phyloP scores from a whole-genome alignment of 1,139 yeast genomes.

The Taphrina populina region DNA sequence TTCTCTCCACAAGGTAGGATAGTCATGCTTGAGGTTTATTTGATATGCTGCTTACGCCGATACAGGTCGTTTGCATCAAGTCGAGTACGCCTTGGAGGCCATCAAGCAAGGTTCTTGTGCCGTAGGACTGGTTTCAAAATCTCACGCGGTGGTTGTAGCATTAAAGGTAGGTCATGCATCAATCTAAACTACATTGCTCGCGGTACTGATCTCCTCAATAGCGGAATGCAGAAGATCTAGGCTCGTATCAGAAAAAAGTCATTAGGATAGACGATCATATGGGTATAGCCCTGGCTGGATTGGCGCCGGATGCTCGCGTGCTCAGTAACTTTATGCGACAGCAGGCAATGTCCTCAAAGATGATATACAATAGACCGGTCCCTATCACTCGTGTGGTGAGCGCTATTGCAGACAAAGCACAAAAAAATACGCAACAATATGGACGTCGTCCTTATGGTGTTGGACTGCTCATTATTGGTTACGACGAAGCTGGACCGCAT shows the following conservation, averaged over 20 bases:
- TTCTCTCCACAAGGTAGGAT: slow-evolving; percentile 36
- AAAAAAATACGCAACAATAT: slow-evolving; percentile 89
- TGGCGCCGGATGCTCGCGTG: slow-evolving; percentile 97
- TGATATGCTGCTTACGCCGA: not conserved
- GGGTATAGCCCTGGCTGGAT: slow-evolving; percentile 94
- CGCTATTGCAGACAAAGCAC: slow-evolving; percentile 93
- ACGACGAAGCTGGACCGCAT: slow-evolving; percentile 92
- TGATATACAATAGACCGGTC: slow-evolving; percentile 85
- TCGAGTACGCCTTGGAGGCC: slow-evolving; percentile 94
- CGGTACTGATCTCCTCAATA: slow-evolving; percentile 29
- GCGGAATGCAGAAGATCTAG: slow-evolving; percentile 94
- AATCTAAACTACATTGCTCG: not conserved
- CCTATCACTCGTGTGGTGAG: slow-evolving; percentile 80
- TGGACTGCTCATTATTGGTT: slow-evolving; percentile 86
- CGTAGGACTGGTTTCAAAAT: slow-evolving; percentile 83
- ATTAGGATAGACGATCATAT: slow-evolving; percentile 88
- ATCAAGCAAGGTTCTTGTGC: slow-evolving; percentile 98
- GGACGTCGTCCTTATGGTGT: slow-evolving; percentile 98
- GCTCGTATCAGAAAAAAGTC: slow-evolving; percentile 92
- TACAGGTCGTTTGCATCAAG: slow-evolving; percentile 42
- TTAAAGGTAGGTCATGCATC: slow-evolving; percentile 52
- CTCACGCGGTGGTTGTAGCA: slow-evolving; percentile 88
- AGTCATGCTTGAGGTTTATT: not conserved
- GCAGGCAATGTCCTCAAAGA: slow-evolving; percentile 82
- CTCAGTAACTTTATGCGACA: slow-evolving; percentile 78